These are phyloP conservation scores for Candida pseudoglaebosa DNA, from an alignment of 805 yeast genomes.

Conservation along the genomic window DNA sequence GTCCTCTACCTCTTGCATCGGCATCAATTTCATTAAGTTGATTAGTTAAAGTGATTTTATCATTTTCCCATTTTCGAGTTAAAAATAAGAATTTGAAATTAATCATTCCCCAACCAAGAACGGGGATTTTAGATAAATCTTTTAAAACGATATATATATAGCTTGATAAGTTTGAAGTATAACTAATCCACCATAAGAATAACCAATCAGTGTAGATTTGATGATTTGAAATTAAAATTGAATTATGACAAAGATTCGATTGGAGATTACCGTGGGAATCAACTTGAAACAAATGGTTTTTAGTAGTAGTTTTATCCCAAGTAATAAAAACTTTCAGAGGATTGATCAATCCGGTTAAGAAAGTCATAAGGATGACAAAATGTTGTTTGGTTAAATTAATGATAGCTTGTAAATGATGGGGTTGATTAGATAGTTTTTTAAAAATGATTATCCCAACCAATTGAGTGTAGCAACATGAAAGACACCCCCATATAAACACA, in stretches of 20 bases:
- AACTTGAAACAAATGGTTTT: slow-evolving; percentile 23
- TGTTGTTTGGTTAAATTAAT: slow-evolving; percentile 53
- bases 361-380: slow-evolving; percentile 53
- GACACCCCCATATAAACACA: slow-evolving; percentile 20
- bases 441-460: slow-evolving; percentile 30
- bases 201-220: slow-evolving; percentile 95
- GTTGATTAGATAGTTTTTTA: slow-evolving; percentile 14
- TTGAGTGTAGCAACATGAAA: slow-evolving; percentile 49
- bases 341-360: slow-evolving; percentile 46
- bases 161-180: slow-evolving; percentile 62
- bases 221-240: slow-evolving; percentile 80
- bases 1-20: slow-evolving; percentile 55
- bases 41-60: slow-evolving; percentile 54
- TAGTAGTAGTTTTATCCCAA: slow-evolving; percentile 31
- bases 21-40: slow-evolving; percentile 57
- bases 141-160: slow-evolving; percentile 72
- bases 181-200: slow-evolving; percentile 80
- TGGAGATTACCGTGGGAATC: slow-evolving; percentile 21
- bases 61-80: slow-evolving; percentile 82
- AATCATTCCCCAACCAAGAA: slow-evolving; percentile 83
- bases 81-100: slow-evolving; percentile 74
- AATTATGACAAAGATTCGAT: slow-evolving; percentile 41
- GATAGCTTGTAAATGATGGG: slow-evolving; percentile 34
- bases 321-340: slow-evolving; percentile 53
- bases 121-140: slow-evolving; percentile 69